Base-by-base conservation (phyloP, 2,329 filamentous ascomycete genomes). In the Fusarium coicis region DNA sequence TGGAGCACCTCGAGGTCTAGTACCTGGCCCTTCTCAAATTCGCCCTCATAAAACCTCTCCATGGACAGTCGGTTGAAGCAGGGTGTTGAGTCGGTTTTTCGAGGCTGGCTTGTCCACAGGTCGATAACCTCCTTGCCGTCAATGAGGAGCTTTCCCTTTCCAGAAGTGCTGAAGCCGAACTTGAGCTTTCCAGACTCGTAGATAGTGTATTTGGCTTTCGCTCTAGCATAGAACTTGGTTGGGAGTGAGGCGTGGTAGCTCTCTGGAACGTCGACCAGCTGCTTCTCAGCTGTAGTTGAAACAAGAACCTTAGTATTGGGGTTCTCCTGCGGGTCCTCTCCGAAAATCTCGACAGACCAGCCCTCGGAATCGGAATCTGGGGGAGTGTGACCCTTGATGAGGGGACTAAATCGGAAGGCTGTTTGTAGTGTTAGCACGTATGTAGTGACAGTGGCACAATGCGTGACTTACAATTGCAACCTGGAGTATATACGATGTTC, bases 141-240 rank as follows among this genome's bases (percentile, higher is more conserved):
- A 36, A 84, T 72, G 49, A 73, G 79, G 7, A 84, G 66, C 34
- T 80, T 78, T 2, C 77, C 80, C 4, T 80, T 82, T 19, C 82
- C 82, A 44, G 78, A 79, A 12, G 80, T 79, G 2, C 81, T 79
- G 12, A 83, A 73, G 1, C 81, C 81, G 4, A 83, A 81, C 12
- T 64, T 63, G 21, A 76, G 74, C 0, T 23, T 18, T 16, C 44
- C 67, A 0, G 70, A 65, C 16, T 49, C 63, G 8, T 36, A 37
- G 5, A 60, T 49, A 0, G 46, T 74, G 46, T 72, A 76, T 19
- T 28, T 49, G 1, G 72, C 62, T 11, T 56, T 64, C 1, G 65
- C 70, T 15, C 47, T 75, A 6, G 70, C 73, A 6, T 66, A 76
- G 16, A 66, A 74, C 4, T 75, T 74, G 19, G 57, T 32, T 18